Conservation (phyloP, 306 rosid genomes). For the Glycine tomentella region DNA sequence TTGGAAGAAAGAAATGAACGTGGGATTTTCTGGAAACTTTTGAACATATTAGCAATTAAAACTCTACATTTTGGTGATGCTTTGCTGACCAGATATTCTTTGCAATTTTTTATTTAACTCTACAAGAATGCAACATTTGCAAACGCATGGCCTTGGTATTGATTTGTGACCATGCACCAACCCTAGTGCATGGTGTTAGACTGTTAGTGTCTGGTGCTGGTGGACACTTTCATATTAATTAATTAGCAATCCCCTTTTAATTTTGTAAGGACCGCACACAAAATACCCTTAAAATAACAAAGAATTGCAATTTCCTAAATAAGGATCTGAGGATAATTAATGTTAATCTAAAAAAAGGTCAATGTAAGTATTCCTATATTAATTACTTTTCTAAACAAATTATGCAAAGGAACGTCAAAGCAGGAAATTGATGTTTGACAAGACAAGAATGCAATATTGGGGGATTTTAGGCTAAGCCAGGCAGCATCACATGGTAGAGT, state of each 20-base stretch:
- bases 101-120: neutral
- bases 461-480: slow-evolving; percentile 56
- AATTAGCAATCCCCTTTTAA: neutral
- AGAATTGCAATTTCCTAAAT: neutral
- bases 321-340: neutral
- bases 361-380: neutral
- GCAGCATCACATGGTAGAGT: slow-evolving; percentile 48
- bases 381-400: neutral
- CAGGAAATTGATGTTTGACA: slow-evolving; percentile 62
- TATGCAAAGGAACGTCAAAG: slow-evolving; percentile 57
- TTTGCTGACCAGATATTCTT: neutral
- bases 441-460: slow-evolving; percentile 32
- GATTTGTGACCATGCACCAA: neutral
- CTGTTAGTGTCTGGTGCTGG: neutral
- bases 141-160: neutral
- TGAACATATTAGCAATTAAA: neutral
- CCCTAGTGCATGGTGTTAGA: neutral
- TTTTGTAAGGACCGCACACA: neutral
- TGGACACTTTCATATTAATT: neutral
- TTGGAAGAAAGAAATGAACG: neutral
- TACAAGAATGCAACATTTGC: no score
- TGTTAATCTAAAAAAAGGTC: no score
- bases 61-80: neutral
- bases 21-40: neutral
- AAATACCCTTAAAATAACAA: neutral